These are phyloP conservation scores for Neofusicoccum laricinum DNA, from an alignment of 2,329 filamentous ascomycete species.

Conservation along the genomic window DNA sequence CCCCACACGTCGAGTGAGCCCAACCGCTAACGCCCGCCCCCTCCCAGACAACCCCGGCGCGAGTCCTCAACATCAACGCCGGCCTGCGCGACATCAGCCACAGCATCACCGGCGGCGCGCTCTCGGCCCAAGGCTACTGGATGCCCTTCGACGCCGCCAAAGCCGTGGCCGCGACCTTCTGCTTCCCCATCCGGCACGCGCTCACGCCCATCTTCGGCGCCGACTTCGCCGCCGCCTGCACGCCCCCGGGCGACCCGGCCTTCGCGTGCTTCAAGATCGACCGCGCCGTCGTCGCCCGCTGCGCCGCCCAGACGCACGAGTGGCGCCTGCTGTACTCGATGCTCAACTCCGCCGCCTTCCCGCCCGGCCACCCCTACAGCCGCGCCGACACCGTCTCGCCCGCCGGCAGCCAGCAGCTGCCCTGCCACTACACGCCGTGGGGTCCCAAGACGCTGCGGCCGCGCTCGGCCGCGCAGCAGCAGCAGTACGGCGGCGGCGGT, in stretches of 20 bases:
- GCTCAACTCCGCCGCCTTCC: not conserved
- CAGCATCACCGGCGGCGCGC: slow-evolving; percentile 89
- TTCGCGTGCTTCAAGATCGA: slow-evolving; percentile 53
- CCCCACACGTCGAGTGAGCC: too few species aligned
- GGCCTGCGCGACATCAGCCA: slow-evolving; percentile 87
- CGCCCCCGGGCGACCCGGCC: slow-evolving; percentile 59
- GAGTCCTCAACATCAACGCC: slow-evolving; percentile 66
- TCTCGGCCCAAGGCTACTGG: slow-evolving; percentile 96
- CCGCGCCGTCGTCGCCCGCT: slow-evolving; percentile 34
- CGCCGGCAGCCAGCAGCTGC: not conserved
- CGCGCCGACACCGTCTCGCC: not conserved
- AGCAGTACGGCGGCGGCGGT: not conserved
- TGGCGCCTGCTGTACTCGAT: slow-evolving; percentile 25
- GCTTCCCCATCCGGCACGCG: slow-evolving; percentile 76
- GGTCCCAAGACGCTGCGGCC: slow-evolving; percentile 22
- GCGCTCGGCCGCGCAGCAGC: slow-evolving; percentile 18
- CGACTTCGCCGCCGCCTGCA: slow-evolving; percentile 72
- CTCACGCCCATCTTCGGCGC: slow-evolving; percentile 88
- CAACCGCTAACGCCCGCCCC: slow-evolving; percentile 19
- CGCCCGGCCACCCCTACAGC: not conserved
- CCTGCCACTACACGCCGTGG: not conserved
- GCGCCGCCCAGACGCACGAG: slow-evolving; percentile 36
- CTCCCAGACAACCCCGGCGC: slow-evolving; percentile 77
- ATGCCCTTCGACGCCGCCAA: slow-evolving; percentile 85
- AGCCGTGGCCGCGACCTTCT: slow-evolving; percentile 87